Conservation (phyloP, 1,139 yeast genomes). For the Lodderomyces metapsilosis region DNA sequence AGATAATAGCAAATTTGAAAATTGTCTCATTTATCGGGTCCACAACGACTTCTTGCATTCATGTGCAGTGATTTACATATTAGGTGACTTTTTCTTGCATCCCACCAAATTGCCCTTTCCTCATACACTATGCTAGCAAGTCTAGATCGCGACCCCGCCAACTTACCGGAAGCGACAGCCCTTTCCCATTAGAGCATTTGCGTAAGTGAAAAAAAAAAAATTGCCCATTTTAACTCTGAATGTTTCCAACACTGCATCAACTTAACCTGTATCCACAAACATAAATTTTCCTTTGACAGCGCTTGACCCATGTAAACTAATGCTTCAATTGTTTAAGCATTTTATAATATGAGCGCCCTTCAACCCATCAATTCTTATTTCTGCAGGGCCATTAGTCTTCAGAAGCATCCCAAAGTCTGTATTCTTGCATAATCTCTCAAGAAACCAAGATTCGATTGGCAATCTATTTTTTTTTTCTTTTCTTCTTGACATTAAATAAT, state of each 20-base stretch:
- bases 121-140: neutral
- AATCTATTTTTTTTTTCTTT: neutral
- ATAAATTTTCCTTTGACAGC: too few species aligned
- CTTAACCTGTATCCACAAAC: too few species aligned
- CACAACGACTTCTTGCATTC: neutral
- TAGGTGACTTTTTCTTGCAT: neutral
- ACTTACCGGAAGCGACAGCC: too few species aligned
- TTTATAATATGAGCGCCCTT: too few species aligned
- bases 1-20: neutral
- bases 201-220: too few species aligned
- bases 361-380: too few species aligned
- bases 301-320: neutral
- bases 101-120: neutral
- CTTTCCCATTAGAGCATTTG: too few species aligned
- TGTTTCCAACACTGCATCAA: too few species aligned
- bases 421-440: neutral
- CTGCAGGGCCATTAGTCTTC: too few species aligned
- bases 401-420: too few species aligned
- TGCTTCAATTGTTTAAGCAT: too few species aligned
- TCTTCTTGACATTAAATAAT: neutral
- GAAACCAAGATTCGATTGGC: neutral
- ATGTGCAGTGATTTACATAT: neutral
- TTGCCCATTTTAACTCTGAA: too few species aligned
- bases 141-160: neutral
- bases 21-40: neutral